phyloP scores from a whole-genome alignment of 257 asterid genomes.

The Handroanthus guayacan region DNA sequence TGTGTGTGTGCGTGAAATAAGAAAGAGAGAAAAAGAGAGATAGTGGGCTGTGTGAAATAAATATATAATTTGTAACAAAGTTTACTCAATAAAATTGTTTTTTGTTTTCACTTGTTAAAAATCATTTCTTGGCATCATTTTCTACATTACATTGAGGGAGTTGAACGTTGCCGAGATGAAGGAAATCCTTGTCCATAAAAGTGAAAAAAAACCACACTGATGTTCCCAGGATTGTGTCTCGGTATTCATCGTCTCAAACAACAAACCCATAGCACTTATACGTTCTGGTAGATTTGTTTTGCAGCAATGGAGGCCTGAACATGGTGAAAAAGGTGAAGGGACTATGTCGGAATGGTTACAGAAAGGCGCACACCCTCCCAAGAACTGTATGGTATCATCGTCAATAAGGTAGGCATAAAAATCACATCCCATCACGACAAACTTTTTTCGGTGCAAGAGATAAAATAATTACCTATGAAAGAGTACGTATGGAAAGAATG shows the following conservation, averaged over 20 bases:
- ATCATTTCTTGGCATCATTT: too few relatives aligned
- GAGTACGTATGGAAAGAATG: too few relatives aligned
- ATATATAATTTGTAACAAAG: too few relatives aligned
- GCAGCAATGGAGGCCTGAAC: constrained; percentile 42
- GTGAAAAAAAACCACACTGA: constrained; percentile 22
- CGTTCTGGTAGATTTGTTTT: not conserved
- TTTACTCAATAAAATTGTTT: too few relatives aligned
- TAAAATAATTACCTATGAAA: too few relatives aligned
- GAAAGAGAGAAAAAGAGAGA: too few relatives aligned
- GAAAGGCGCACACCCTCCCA: constrained; percentile 36
- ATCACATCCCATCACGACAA: constrained; percentile 43
- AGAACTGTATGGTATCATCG: not conserved
- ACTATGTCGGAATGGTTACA: constrained; percentile 16
- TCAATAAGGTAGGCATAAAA: constrained; percentile 38
- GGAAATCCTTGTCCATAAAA: constrained; percentile 19
- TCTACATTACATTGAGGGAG: constrained; percentile 13
- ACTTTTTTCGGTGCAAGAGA: constrained; percentile 30
- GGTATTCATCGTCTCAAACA: constrained; percentile 29
- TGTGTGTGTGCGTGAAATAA: too few relatives aligned
- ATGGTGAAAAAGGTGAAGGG: constrained; percentile 9
- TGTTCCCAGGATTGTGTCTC: constrained; percentile 17
- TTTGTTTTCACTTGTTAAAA: too few relatives aligned
- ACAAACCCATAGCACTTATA: not conserved
- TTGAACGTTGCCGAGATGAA: too few relatives aligned
- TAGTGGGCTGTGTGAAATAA: too few relatives aligned